These are phyloP conservation scores for Sporothrix variecibatus DNA, from an alignment of 2,329 filamentous ascomycete species.

Conservation along the genomic window DNA sequence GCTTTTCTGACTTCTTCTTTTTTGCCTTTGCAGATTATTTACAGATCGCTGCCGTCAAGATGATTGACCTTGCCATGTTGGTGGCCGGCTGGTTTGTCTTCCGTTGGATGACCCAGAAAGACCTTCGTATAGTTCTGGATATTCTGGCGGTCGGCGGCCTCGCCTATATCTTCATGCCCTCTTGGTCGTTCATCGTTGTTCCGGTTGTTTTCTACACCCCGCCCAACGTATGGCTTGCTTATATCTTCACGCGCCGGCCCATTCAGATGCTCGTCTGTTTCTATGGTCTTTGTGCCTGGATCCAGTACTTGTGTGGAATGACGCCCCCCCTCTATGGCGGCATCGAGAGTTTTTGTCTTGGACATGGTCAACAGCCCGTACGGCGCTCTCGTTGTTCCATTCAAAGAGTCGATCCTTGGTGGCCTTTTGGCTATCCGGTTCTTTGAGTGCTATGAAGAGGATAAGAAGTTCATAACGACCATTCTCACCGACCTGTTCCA, in stretches of 20 bases:
- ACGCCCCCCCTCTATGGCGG: background rate
- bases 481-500: background rate
- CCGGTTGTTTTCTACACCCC: constrained; percentile 19
- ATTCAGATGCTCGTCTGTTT: background rate
- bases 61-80: constrained; percentile 7
- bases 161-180: constrained; percentile 14
- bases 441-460: background rate
- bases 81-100: background rate
- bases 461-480: background rate
- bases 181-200: background rate
- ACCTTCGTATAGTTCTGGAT: background rate
- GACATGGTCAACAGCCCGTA: background rate
- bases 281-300: background rate
- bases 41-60: constrained; percentile 3
- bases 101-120: background rate
- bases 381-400: constrained; percentile 20
- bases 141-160: background rate
- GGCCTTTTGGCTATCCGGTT: constrained; percentile 10
- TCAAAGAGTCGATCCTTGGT: constrained; percentile 15
- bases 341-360: background rate
- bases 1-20: background rate
- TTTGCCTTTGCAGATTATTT: background rate
- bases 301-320: background rate
- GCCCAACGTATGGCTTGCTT: background rate
- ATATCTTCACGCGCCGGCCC: constrained; percentile 6